These are phyloP conservation scores for Aureobasidium sp. DNA, from an alignment of 2,329 filamentous ascomycete genomes.

Conservation along the genomic window DNA sequence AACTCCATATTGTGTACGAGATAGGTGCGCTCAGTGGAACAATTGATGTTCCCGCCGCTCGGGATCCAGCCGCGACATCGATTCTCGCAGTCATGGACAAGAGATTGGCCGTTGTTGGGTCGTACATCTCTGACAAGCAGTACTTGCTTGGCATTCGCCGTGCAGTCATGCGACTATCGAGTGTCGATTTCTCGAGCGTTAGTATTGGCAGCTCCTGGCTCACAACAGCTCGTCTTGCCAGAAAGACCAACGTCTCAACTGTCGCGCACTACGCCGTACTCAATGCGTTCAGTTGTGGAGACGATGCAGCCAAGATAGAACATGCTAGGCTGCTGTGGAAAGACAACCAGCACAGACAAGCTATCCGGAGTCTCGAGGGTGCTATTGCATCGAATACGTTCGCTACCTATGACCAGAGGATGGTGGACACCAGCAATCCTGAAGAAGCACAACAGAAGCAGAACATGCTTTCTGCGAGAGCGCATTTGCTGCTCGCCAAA, in stretches of 20 bases:
- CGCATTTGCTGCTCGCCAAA: slow-evolving; percentile 82
- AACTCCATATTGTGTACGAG: slow-evolving; percentile 80
- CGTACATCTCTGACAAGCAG: slow-evolving; percentile 86
- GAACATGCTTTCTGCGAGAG: slow-evolving; percentile 61
- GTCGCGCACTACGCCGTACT: slow-evolving; percentile 92
- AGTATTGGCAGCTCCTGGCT: slow-evolving; percentile 83
- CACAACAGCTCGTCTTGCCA: slow-evolving; percentile 71
- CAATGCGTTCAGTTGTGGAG: slow-evolving; percentile 74
- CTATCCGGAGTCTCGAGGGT: slow-evolving; percentile 80
- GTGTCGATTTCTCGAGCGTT: slow-evolving; percentile 51
- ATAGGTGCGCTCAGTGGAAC: slow-evolving; percentile 63
- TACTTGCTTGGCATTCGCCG: slow-evolving; percentile 80
- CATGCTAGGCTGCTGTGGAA: slow-evolving; percentile 90
- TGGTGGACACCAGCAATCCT: slow-evolving; percentile 17
- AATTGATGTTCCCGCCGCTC: neutral
- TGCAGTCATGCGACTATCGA: slow-evolving; percentile 67
- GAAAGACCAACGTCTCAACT: slow-evolving; percentile 73
- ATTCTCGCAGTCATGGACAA: slow-evolving; percentile 46
- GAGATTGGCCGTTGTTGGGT: slow-evolving; percentile 80
- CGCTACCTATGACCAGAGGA: slow-evolving; percentile 37
- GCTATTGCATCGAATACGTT: slow-evolving; percentile 79
- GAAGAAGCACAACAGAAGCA: slow-evolving; percentile 37
- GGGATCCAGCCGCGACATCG: slow-evolving; percentile 11
- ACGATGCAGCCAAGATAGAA: slow-evolving; percentile 84
- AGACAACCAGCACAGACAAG: slow-evolving; percentile 86